These are phyloP conservation scores for Carpinus viminea DNA, from an alignment of 306 rosid species.

Conservation along the genomic window DNA sequence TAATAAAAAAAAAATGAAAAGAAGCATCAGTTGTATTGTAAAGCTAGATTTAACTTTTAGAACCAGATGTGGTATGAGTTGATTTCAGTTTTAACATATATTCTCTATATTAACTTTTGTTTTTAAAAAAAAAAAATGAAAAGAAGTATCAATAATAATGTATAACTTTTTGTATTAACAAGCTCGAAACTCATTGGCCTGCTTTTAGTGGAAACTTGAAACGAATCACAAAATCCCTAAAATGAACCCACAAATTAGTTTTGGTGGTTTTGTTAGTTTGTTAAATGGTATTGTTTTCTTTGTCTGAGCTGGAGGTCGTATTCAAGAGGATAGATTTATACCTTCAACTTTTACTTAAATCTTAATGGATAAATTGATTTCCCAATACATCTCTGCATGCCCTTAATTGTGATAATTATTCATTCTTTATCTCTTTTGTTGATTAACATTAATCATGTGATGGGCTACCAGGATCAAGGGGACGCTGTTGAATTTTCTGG, in stretches of 20 bases:
- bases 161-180: not conserved
- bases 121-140: not conserved
- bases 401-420: not conserved
- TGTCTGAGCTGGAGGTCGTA: not conserved
- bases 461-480: conserved; percentile 76
- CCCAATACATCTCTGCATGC: not conserved
- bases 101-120: not conserved
- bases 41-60: not conserved
- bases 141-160: conserved; percentile 4
- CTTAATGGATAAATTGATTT: not conserved
- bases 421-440: not conserved
- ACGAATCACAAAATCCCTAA: not conserved
- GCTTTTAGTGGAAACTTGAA: conserved; percentile 8
- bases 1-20: not conserved
- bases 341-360: not conserved
- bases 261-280: not conserved
- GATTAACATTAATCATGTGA: conserved; percentile 23
- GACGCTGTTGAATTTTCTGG: conserved; percentile 95
- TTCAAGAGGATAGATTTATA: conserved; percentile 9
- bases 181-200: not conserved
- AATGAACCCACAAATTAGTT: conserved; percentile 9
- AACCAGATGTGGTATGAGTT: conserved; percentile 11
- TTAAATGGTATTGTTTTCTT: too few relatives aligned
- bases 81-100: not conserved
- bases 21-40: too few relatives aligned